Conservation (phyloP, 345 rosid species). For the Gossypium ekmanianum region DNA sequence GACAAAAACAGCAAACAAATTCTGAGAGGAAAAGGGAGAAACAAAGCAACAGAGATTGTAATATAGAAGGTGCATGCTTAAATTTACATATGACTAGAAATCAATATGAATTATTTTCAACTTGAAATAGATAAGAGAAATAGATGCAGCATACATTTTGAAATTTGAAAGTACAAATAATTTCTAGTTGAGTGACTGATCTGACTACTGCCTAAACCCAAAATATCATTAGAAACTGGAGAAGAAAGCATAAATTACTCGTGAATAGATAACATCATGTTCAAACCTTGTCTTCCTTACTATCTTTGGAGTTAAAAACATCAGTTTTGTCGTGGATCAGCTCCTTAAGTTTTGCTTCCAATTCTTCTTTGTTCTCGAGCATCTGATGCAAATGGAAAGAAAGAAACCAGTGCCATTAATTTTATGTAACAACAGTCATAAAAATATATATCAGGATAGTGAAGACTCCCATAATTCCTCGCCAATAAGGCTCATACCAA, state of each 20-base stretch:
- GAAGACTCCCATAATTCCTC: slow-evolving; percentile 35
- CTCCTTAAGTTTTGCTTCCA: slow-evolving; percentile 56
- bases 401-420: not conserved
- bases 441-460: not conserved
- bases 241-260: not conserved
- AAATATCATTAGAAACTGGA: not conserved
- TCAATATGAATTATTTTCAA: not conserved
- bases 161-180: not conserved
- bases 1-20: not conserved
- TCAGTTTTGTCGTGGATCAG: slow-evolving; percentile 63
- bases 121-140: not conserved
- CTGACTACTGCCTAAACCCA: not conserved
- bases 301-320: slow-evolving; percentile 53
- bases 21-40: not conserved
- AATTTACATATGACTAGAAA: not conserved
- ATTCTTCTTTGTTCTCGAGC: slow-evolving; percentile 49
- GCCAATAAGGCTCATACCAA: slow-evolving; percentile 51
- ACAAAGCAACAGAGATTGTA: not conserved
- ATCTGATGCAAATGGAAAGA: slow-evolving; percentile 23
- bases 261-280: not conserved
- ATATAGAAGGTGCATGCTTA: not conserved
- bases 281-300: slow-evolving; percentile 75
- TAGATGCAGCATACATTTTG: not conserved
- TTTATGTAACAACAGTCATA: not conserved
- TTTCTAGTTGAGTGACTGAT: not conserved